Conservation (phyloP, 2,329 filamentous ascomycete species). For the Pseudomassariella vexata region DNA sequence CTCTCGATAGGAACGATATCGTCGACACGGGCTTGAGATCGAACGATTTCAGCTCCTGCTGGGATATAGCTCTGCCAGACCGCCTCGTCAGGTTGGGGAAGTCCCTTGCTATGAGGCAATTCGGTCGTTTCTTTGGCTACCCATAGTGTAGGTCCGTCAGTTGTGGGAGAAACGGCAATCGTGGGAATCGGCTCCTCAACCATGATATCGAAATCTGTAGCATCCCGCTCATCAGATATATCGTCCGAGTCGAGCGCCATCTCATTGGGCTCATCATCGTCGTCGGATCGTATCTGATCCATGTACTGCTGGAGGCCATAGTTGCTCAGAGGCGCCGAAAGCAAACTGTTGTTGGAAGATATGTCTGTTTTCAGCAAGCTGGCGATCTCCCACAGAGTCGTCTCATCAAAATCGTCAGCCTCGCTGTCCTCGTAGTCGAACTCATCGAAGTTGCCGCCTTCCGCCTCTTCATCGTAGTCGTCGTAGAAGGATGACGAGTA, state of each 20-base stretch:
- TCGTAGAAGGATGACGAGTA: conserved; percentile 53
- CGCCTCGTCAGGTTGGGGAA: conserved; percentile 29
- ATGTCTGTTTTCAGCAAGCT: conserved; percentile 49
- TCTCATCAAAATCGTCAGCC: conserved; percentile 55
- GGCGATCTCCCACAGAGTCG: conserved; percentile 59
- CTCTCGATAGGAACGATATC: conserved; percentile 28
- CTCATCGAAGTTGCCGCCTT: conserved; percentile 30
- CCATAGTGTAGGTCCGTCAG: conserved; percentile 10
- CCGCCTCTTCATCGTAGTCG: conserved; percentile 50
- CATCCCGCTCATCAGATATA: conserved; percentile 14
- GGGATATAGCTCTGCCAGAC: conserved; percentile 30
- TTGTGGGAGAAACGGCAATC: conserved; percentile 22
- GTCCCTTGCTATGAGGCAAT: conserved; percentile 10
- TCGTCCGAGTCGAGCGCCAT: conserved; percentile 15
- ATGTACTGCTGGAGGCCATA: conserved; percentile 27
- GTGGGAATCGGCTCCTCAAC: conserved; percentile 19
- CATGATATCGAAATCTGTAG: conserved; percentile 15
- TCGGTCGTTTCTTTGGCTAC: conserved; percentile 7
- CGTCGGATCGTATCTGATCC: conserved; percentile 23
- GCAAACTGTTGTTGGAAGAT: conserved; percentile 45
- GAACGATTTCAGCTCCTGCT: conserved; percentile 16
- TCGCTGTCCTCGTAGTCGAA: conserved; percentile 29
- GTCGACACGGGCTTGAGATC: conserved; percentile 21
- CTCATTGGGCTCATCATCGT: too few species aligned
- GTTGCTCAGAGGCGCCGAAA: conserved; percentile 19